Conservation (phyloP, 179 eudicot genomes). For the Patellifolia procumbens region DNA sequence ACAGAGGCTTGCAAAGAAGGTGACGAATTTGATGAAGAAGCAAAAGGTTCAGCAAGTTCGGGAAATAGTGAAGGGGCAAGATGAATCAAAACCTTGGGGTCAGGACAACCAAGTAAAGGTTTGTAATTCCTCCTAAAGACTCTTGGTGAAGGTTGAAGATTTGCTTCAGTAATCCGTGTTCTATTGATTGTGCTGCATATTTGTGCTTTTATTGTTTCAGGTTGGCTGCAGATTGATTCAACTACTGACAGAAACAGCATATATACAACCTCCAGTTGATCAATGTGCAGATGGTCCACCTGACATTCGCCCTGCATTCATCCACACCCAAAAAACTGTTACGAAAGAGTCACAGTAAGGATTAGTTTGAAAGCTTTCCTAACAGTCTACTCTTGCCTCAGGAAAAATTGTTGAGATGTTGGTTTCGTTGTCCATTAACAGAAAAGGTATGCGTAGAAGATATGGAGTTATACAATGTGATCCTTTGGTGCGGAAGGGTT, state of each 20-base stretch:
- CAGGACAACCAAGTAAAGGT: constrained; percentile 86
- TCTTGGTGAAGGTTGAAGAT: background rate
- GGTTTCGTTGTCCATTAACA: constrained; percentile 30
- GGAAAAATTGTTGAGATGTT: constrained; percentile 20
- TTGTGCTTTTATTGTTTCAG: constrained; percentile 39
- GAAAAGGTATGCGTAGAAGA: constrained; percentile 53
- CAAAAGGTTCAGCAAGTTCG: constrained; percentile 60
- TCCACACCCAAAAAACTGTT: constrained; percentile 55
- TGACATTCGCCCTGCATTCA: constrained; percentile 92
- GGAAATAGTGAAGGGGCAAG: constrained; percentile 59
- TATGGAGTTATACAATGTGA: constrained; percentile 92
- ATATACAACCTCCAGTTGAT: constrained; percentile 74
- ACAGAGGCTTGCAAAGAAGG: constrained; percentile 57
- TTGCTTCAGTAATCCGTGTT: background rate
- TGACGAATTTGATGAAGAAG: constrained; percentile 70
- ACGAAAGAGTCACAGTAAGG: constrained; percentile 45
- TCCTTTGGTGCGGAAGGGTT: constrained; percentile 78
- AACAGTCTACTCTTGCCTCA: background rate
- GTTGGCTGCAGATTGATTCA: constrained; percentile 84
- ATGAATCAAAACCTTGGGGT: constrained; percentile 73
- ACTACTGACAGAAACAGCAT: constrained; percentile 76
- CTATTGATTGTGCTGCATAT: background rate
- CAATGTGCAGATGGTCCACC: constrained; percentile 66
- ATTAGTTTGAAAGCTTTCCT: background rate
- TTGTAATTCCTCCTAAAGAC: constrained; percentile 15